Evolutionary conservation across 345 rosid species (phyloP), one percentile per base, ranked within the genome.

Genomic region (Salix exigua): DNA sequence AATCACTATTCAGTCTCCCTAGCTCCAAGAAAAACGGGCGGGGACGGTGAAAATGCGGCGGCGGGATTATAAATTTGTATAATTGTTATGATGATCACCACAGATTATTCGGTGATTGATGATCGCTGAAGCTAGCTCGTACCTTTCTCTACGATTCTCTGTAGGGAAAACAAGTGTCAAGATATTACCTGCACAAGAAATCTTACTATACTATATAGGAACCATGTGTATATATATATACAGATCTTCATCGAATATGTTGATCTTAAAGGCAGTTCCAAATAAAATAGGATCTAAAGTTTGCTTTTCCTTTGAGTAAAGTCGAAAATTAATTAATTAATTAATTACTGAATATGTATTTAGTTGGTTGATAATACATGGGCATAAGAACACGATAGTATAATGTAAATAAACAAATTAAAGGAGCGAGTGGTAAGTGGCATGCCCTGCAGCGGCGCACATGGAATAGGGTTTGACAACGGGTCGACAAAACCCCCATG

Each of bases 361-460:
- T 6, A 23, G 4, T 14, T 53, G 35, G 33, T n/a, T 53, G 31
- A 17, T 6, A 16, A 68, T 31, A 18, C 12, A 67, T 3, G 18
- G 16, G 16, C 12, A 66, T 25, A 48, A 11, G 9, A 2, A 30
- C 7, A 28, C 17, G 6, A 23, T 17, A 13, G 1, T 2, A 1
- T 8, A 19, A 11, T 7, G 26, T 30, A 44, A 38, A 19, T 51
- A 63, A 3, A 12, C 16, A 12, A 42, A 13, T 50, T 7, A 31
- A 58, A n/a, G n/a, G 5, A 3, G 26, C 17, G 5, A 3, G 26
- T 75, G 73, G 74, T 67, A 26, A 82, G 85, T 75, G 87, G 86
- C 83, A 79, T 77, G 77, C 85, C 80, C 86, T 68, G 81, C 82
- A 83, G 80, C 87, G 85, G 81, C 78, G 85, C 88, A 87, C 88